Conservation (phyloP, 169 alveolate genomes). For the Plasmodium cynomolgi region DNA sequence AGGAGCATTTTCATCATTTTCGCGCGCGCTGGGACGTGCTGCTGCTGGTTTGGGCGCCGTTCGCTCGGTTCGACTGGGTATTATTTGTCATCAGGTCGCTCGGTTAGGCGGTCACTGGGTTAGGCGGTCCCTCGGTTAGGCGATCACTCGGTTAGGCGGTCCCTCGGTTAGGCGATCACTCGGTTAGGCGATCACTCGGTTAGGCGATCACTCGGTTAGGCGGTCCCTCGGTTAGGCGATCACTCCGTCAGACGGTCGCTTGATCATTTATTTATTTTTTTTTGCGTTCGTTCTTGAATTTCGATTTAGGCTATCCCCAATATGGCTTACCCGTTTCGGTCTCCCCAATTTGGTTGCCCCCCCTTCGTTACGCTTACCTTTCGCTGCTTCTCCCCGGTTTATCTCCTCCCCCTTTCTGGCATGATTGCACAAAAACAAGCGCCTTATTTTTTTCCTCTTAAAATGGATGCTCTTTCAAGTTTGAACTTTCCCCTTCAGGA, state of each 20-base stretch:
- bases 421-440: neutral
- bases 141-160: neutral
- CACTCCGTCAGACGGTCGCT: no score
- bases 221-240: no score
- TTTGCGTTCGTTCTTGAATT: neutral
- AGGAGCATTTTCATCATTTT: conserved; percentile 20
- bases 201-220: neutral
- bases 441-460: neutral
- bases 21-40: neutral
- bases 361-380: neutral
- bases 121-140: neutral
- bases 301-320: neutral
- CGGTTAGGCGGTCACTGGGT: neutral
- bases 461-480: neutral
- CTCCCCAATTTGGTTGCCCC: neutral
- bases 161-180: neutral
- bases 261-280: neutral
- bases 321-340: neutral
- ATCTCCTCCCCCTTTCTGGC: neutral
- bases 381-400: neutral
- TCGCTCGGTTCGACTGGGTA: neutral
- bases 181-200: neutral
- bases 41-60: neutral
- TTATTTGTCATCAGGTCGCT: neutral
- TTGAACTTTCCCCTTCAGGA: neutral